These are phyloP conservation scores for Nicotiana knightiana DNA, from an alignment of 257 asterid genomes.

Conservation along the genomic window DNA sequence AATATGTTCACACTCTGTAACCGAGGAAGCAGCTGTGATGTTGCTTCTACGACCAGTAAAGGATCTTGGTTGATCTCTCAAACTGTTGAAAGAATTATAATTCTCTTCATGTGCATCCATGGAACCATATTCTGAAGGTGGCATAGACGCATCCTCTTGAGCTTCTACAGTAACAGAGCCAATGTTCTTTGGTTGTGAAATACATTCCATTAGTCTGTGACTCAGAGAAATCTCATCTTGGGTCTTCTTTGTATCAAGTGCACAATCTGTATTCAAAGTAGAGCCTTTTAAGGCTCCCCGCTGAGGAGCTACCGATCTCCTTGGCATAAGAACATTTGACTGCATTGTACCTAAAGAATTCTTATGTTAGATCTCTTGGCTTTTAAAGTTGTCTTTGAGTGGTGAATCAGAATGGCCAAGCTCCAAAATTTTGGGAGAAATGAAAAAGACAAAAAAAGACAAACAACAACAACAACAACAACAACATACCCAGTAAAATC, in stretches of 20 bases:
- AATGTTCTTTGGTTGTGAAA: constrained; percentile 27
- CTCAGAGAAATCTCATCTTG: constrained; percentile 32
- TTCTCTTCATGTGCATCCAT: constrained; percentile 34
- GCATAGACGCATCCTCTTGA: constrained; percentile 49
- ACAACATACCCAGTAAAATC: too few species aligned
- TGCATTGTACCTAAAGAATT: constrained; percentile 46
- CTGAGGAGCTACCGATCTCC: constrained; percentile 51
- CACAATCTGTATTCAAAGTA: constrained; percentile 24
- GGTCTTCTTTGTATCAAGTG: constrained; percentile 24
- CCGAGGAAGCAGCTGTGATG: constrained; percentile 36
- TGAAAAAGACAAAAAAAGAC: neutral
- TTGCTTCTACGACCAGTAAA: constrained; percentile 28
- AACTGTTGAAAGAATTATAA: constrained; percentile 31
- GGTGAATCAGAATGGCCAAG: neutral
- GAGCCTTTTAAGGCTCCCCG: constrained; percentile 46
- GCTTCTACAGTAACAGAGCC: constrained; percentile 32
- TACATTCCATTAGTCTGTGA: constrained; percentile 24
- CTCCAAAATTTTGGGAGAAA: neutral
- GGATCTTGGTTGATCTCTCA: constrained; percentile 36
- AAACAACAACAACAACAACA: too few species aligned
- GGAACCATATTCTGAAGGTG: constrained; percentile 57
- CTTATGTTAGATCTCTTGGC: constrained; percentile 4
- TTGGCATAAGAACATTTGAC: constrained; percentile 51
- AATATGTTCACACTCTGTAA: constrained; percentile 25
- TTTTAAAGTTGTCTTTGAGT: neutral